These are phyloP conservation scores for Metschnikowia picachoensis DNA, from an alignment of 805 yeast species.

Conservation along the genomic window DNA sequence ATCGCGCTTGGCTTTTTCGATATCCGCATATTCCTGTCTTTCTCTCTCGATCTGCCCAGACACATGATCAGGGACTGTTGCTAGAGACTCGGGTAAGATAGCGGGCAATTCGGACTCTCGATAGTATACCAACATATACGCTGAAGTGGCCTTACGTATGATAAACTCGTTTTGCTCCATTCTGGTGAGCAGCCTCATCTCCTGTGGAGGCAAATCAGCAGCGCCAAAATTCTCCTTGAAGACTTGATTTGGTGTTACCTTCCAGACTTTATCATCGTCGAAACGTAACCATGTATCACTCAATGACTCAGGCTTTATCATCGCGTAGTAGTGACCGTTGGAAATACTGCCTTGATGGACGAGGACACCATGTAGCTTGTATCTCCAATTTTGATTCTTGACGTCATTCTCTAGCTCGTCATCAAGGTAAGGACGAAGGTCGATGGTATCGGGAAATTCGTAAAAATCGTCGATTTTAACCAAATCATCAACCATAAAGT, in stretches of 20 bases:
- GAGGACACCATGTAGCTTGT: slow-evolving; percentile 85
- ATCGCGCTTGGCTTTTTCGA: slow-evolving; percentile 64
- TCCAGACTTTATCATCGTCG: slow-evolving; percentile 94
- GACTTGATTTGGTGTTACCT: slow-evolving; percentile 78
- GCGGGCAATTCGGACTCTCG: slow-evolving; percentile 56
- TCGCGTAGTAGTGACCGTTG: slow-evolving; percentile 94
- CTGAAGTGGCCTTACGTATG: slow-evolving; percentile 82
- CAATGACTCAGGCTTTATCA: slow-evolving; percentile 66
- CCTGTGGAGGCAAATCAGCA: slow-evolving; percentile 48
- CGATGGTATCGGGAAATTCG: slow-evolving; percentile 82
- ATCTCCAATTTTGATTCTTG: slow-evolving; percentile 61
- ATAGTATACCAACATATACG: slow-evolving; percentile 94
- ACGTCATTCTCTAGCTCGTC: slow-evolving; percentile 42
- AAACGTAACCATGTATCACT: slow-evolving; percentile 78
- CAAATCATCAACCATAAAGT: slow-evolving; percentile 81
- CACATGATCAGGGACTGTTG: slow-evolving; percentile 57
- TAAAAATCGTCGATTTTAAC: slow-evolving; percentile 89
- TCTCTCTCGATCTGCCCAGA: slow-evolving; percentile 64
- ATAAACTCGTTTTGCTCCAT: slow-evolving; percentile 58
- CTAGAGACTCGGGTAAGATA: slow-evolving; percentile 53
- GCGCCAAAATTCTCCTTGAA: slow-evolving; percentile 93
- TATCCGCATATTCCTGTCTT: slow-evolving; percentile 49
- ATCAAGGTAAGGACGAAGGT: slow-evolving; percentile 74
- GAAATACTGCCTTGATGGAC: slow-evolving; percentile 96
- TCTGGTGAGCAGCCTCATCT: slow-evolving; percentile 49